Percentiles rank a stretch among this genome's conserved stretches.
These are phyloP conservation scores for Sindora glabra DNA, from an alignment of 306 rosid species.

Conservation along the genomic window DNA sequence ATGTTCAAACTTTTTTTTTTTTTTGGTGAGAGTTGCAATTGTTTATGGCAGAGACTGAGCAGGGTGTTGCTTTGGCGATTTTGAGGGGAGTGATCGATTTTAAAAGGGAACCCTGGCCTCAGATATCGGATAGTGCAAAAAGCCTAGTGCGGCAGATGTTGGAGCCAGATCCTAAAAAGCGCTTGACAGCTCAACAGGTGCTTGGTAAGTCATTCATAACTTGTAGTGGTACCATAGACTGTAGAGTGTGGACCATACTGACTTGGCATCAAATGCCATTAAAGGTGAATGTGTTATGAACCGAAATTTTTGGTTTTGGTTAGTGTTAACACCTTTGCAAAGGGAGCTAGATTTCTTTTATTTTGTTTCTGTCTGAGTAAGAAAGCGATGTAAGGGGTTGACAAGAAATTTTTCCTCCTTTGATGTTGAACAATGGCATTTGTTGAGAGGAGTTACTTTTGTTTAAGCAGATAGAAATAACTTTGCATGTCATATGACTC, in stretches of 20 bases:
- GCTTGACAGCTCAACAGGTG: slow-evolving; percentile 91
- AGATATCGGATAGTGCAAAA: slow-evolving; percentile 89
- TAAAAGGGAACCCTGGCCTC: slow-evolving; percentile 99
- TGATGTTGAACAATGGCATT: background rate
- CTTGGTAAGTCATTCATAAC: slow-evolving; percentile 67
- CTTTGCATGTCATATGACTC: background rate
- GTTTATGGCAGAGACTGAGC: slow-evolving; percentile 62
- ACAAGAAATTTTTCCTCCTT: background rate
- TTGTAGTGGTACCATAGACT: too few relatives aligned
- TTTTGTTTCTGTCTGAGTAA: background rate
- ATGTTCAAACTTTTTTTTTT: too few relatives aligned
- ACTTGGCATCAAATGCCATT: background rate
- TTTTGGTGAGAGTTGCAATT: slow-evolving; percentile 1
- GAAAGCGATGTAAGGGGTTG: background rate
- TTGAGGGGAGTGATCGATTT: slow-evolving; percentile 93
- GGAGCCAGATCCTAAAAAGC: slow-evolving; percentile 78
- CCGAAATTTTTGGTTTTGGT: background rate
- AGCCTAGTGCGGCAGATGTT: slow-evolving; percentile 93
- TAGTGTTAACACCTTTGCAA: background rate
- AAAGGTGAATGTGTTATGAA: background rate
- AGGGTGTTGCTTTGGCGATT: slow-evolving; percentile 95
- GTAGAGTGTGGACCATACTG: background rate
- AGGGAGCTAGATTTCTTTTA: background rate
- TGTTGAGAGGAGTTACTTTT: background rate
- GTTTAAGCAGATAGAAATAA: background rate